phyloP scores from a whole-genome alignment of 106 monocot species.

The Dioscorea alata region DNA sequence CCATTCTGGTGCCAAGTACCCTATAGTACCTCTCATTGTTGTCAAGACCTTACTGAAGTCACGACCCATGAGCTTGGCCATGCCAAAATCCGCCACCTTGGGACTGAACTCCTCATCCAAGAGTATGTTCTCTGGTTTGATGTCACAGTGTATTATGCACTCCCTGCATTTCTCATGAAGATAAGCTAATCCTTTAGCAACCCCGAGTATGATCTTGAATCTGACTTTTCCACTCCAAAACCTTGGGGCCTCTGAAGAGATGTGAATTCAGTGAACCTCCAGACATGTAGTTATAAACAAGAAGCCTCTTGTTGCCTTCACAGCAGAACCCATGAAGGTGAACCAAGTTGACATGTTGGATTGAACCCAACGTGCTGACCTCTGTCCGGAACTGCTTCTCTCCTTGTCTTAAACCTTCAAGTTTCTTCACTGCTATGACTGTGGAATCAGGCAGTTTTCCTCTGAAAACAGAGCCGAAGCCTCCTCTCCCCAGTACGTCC shows the following conservation, averaged over 20 bases:
- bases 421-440: neutral
- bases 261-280: conserved; percentile 14
- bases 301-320: conserved; percentile 12
- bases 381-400: conserved; percentile 42
- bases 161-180: conserved; percentile 9
- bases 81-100: conserved; percentile 53
- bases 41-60: conserved; percentile 49
- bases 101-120: conserved; percentile 31
- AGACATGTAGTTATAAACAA: conserved; percentile 26
- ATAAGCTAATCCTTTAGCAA: no score
- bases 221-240: conserved; percentile 14
- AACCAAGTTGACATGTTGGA: conserved; percentile 36
- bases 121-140: conserved; percentile 46
- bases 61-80: conserved; percentile 52
- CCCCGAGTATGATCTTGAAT: no score
- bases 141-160: conserved; percentile 14
- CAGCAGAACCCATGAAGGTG: conserved; percentile 16
- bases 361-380: conserved; percentile 20
- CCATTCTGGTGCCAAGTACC: conserved; percentile 66
- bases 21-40: conserved; percentile 54
- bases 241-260: conserved; percentile 6
- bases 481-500: conserved; percentile 23
- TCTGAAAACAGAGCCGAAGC: conserved; percentile 33
- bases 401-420: conserved; percentile 27
- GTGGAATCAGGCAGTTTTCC: conserved; percentile 22